Base-by-base conservation (phyloP, 2,329 filamentous ascomycete species). In the Pseudogymnoascus sp. region DNA sequence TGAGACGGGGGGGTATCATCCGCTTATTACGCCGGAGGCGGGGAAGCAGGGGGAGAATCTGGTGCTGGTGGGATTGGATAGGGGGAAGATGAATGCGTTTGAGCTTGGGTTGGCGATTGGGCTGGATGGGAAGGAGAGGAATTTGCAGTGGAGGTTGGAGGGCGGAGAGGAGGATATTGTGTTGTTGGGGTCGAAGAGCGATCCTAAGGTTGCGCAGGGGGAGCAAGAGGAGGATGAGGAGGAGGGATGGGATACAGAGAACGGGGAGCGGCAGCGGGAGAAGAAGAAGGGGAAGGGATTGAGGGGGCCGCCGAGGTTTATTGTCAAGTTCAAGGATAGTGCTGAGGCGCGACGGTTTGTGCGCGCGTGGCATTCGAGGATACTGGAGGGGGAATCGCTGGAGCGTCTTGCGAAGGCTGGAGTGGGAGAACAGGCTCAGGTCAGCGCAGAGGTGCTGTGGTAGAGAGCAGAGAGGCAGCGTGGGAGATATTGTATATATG, bases 391-490 rank as follows among this genome's bases (percentile, higher is more conserved):
- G 35, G 55, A 59, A 9, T 6, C 55, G 12, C 35, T 35, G 31
- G 55, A 59, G 18, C 31, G 55, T 7, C 35, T 59, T 35, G 55
- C 18, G 3, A 59, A 35, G 21, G 35, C 31, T 6, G 55, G 40
- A 21, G 74, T 75, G 61, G 75, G 76, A 62, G 73, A 74, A 60
- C 65, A 72, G 27, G 71, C 74, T 18, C 73, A 78, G 62, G 75
- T 77, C 15, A 75, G 77, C 68, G 74, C 75, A 15, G 77, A 82
- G 67, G 71, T 80, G 61, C 69, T 82, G 60, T 82, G 79, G 79
- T 82, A 72, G 65, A 45, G 18, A 4, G 10, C 18, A 8, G 21
- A 52, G 42, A n/a, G n/a, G 13, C 7, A 4, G 13, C 45, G n/a
- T 52, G 45, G 45, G 5, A 52, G n/a, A 4, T 52, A 52, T 31